phyloP scores from a whole-genome alignment of 306 rosid genomes.

The Ammopiptanthus mongolicus region DNA sequence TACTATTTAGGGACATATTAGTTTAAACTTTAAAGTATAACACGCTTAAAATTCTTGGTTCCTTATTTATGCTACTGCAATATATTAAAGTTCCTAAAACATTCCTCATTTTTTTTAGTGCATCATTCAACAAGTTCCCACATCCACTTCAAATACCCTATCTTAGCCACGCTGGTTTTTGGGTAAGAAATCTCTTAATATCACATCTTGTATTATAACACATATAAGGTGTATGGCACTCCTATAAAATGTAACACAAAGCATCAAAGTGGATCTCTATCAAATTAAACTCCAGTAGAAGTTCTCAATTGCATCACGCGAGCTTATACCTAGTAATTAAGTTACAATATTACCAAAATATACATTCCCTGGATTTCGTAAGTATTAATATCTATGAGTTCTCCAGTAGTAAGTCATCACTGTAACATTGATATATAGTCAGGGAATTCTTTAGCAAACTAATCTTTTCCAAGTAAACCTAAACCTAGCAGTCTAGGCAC shows the following conservation, averaged over 20 bases:
- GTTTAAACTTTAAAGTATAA: too few species aligned
- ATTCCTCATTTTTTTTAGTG: too few species aligned
- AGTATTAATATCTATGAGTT: background rate
- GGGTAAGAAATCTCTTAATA: background rate
- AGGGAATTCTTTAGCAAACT: background rate
- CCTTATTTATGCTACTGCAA: too few species aligned
- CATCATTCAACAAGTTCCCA: too few species aligned
- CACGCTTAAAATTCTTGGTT: too few species aligned
- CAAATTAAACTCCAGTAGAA: background rate
- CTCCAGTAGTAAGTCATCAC: background rate
- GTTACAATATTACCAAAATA: background rate
- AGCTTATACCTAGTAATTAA: background rate
- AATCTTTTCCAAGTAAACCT: background rate
- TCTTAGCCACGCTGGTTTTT: background rate
- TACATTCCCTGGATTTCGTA: background rate
- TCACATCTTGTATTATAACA: background rate
- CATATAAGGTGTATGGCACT: background rate
- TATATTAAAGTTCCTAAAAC: too few species aligned
- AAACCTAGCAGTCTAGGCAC: background rate
- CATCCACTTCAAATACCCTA: too few species aligned
- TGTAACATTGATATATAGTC: background rate
- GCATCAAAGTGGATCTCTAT: background rate
- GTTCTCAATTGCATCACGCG: background rate
- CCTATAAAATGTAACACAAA: background rate
- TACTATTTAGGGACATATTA: too few species aligned